Conservation (phyloP, 345 rosid species). For the Noccaea caerulescens region DNA sequence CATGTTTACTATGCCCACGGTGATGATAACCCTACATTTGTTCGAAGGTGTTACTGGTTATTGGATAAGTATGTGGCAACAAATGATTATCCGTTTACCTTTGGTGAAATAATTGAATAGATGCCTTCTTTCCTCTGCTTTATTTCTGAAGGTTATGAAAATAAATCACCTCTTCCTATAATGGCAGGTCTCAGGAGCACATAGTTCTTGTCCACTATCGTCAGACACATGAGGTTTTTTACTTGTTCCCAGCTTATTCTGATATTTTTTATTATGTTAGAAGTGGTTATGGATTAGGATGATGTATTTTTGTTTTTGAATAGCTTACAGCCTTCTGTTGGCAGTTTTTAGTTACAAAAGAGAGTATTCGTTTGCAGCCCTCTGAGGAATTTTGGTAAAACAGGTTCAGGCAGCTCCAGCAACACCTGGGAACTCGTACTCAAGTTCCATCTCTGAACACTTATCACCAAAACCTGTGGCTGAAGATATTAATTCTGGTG, state of each 20-base stretch:
- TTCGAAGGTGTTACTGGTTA: conserved; percentile 98
- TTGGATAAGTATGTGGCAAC: conserved; percentile 83
- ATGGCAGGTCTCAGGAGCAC: conserved; percentile 77
- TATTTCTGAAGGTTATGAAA: conserved; percentile 16
- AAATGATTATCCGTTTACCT: conserved; percentile 9
- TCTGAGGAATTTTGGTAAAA: conserved; percentile 39
- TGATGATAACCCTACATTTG: conserved; percentile 82
- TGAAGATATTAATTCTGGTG: conserved; percentile 82
- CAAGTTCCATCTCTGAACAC: conserved; percentile 80
- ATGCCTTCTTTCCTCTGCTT: conserved; percentile 4
- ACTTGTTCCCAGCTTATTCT: conserved; percentile 26
- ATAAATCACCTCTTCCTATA: conserved; percentile 8
- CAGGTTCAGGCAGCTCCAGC: conserved; percentile 76
- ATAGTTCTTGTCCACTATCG: conserved; percentile 99
- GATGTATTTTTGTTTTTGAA: conserved; percentile 7
- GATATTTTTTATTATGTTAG: conserved; percentile 3
- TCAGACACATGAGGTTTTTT: conserved; percentile 79
- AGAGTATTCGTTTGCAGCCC: conserved; percentile 9
- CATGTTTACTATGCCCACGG: conserved; percentile 99
- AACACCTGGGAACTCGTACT: conserved; percentile 69
- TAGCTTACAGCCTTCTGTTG: conserved; percentile 27
- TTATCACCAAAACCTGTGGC: conserved; percentile 53
- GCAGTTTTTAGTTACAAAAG: conserved; percentile 26
- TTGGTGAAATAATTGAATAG: neutral
- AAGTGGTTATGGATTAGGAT: conserved; percentile 18